phyloP scores from a whole-genome alignment of 108 stramenopile species.

The Cyclotella distinguenda region DNA sequence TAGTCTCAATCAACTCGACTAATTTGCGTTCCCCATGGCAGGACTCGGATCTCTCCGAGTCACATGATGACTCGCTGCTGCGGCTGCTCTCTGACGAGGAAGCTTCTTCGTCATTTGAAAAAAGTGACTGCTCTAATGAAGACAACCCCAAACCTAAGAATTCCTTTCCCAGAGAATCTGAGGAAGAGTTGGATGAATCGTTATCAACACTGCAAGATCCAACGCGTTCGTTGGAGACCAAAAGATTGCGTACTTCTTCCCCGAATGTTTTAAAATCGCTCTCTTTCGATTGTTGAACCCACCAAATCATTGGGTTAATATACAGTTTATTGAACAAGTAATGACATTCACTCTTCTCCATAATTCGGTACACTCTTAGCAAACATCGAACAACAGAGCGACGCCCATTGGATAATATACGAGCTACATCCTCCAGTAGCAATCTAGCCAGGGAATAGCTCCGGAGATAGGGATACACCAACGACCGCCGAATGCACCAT shows the following conservation, averaged over 20 bases:
- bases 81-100: conserved; percentile 8
- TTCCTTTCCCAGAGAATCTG: conserved; percentile 9
- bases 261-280: conserved; percentile 28
- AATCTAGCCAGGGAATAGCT: conserved; percentile 53
- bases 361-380: conserved; percentile 65
- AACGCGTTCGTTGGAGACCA: background rate
- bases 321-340: conserved; percentile 89
- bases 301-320: conserved; percentile 69
- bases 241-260: conserved; percentile 5
- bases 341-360: conserved; percentile 88
- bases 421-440: conserved; percentile 48
- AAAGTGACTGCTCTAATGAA: conserved; percentile 19
- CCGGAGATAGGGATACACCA: conserved; percentile 91
- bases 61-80: background rate
- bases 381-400: conserved; percentile 72
- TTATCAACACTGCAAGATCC: background rate
- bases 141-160: conserved; percentile 34
- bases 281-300: conserved; percentile 61
- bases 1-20: background rate
- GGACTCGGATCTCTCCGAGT: background rate
- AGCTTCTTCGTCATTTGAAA: conserved; percentile 3
- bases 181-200: background rate
- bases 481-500: conserved; percentile 65
- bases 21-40: background rate
- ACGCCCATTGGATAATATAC: conserved; percentile 57